phyloP scores from a whole-genome alignment of 2,329 filamentous ascomycete genomes.

The Pezicula carpinea region DNA sequence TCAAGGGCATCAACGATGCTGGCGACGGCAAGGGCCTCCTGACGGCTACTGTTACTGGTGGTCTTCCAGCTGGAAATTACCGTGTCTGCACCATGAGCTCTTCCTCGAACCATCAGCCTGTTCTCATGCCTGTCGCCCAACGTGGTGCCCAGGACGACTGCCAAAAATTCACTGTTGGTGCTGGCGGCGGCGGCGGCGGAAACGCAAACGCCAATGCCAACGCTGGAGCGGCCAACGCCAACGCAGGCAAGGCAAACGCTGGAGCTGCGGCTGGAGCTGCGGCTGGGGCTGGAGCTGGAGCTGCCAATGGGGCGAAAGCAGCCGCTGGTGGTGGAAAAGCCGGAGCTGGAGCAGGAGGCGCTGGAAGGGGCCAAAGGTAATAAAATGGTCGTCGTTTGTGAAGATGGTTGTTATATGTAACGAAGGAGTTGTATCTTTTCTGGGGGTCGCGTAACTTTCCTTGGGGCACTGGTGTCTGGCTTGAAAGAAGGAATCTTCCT shows the following conservation, averaged over 20 bases:
- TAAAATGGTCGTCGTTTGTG: too few species aligned
- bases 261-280: not conserved
- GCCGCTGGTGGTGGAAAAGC: too few species aligned
- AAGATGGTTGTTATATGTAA: too few species aligned
- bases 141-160: slow-evolving; percentile 42
- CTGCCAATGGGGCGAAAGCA: too few species aligned
- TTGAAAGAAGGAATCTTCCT: too few species aligned
- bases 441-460: too few species aligned
- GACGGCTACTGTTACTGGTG: slow-evolving; percentile 31
- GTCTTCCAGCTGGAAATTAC: slow-evolving; percentile 38
- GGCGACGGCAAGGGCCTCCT: slow-evolving; percentile 36
- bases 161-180: slow-evolving; percentile 37
- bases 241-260: not conserved
- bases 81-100: slow-evolving; percentile 39
- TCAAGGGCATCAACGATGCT: slow-evolving; percentile 38
- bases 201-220: slow-evolving; percentile 4
- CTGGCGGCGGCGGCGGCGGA: slow-evolving; percentile 11
- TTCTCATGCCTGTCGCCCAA: slow-evolving; percentile 39
- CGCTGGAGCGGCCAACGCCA: slow-evolving; percentile 6
- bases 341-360: too few species aligned
- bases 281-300: not conserved
- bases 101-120: slow-evolving; percentile 38
- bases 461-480: too few species aligned
- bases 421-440: too few species aligned
- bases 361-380: too few species aligned